Conservation (phyloP, 1,284 basidiomycete genomes). For the Austropuccinia psidii region DNA sequence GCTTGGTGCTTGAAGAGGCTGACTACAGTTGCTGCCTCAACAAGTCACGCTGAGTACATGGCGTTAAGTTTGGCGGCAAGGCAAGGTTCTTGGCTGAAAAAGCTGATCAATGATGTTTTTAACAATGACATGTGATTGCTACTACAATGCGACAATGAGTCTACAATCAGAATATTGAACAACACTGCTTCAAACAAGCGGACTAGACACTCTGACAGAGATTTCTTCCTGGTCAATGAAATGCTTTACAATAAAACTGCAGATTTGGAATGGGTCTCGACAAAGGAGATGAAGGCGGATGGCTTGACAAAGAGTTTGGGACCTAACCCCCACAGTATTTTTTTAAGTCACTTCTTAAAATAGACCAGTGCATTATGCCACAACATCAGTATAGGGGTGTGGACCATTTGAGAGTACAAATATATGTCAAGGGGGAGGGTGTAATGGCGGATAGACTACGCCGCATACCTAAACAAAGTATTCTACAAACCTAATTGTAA, state of each 20-base stretch:
- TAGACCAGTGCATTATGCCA: too few relatives aligned
- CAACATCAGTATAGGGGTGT: too few relatives aligned
- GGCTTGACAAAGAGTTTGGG: neutral
- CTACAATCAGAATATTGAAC: neutral
- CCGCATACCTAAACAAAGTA: too few relatives aligned
- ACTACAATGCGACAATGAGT: neutral
- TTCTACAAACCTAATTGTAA: too few relatives aligned
- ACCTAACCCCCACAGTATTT: too few relatives aligned
- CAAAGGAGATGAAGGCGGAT: neutral
- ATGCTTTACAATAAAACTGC: neutral
- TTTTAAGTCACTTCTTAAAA: too few relatives aligned
- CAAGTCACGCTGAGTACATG: slow-evolving; percentile 12
- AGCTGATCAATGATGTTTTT: neutral
- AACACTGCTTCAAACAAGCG: slow-evolving; percentile 9
- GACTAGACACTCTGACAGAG: neutral
- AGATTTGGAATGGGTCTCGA: neutral
- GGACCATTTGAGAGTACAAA: too few relatives aligned
- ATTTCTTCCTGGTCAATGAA: slow-evolving; percentile 3
- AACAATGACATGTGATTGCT: too few relatives aligned
- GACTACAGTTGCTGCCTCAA: neutral
- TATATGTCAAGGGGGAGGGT: too few relatives aligned
- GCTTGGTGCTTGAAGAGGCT: too few relatives aligned
- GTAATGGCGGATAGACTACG: too few relatives aligned
- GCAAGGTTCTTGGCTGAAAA: neutral
- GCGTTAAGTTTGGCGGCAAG: neutral